These are phyloP conservation scores for Eleusine indica DNA, from an alignment of 176 grass and related monocot species.

Conservation along the genomic window DNA sequence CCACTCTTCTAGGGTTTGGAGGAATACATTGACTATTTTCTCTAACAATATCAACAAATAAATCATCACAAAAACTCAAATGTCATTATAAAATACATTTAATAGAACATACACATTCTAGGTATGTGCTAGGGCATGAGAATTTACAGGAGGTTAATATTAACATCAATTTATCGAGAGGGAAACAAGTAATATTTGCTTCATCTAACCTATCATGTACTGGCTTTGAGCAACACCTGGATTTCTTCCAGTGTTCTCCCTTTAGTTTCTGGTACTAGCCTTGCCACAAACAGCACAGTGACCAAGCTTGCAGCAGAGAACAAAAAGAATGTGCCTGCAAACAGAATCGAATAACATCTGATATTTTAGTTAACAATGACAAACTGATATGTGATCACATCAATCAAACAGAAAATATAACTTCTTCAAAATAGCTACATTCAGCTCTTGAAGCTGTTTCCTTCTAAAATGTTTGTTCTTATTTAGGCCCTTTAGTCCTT, in stretches of 20 bases:
- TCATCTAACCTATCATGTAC: conserved; percentile 28
- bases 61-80: too few relatives aligned
- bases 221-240: conserved; percentile 52
- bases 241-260: conserved; percentile 81
- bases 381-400: background rate
- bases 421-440: background rate
- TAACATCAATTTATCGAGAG: background rate
- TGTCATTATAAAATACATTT: too few relatives aligned
- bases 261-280: conserved; percentile 78
- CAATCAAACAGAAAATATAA: background rate
- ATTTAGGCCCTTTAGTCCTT: background rate
- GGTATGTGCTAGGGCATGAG: background rate
- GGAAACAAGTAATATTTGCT: background rate
- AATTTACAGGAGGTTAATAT: background rate
- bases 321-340: conserved; percentile 72
- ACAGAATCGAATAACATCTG: background rate
- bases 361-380: background rate
- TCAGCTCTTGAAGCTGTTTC: background rate
- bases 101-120: too few relatives aligned
- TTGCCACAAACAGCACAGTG: conserved; percentile 65
- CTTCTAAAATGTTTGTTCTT: background rate
- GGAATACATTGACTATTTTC: too few relatives aligned
- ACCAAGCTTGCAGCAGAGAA: conserved; percentile 65
- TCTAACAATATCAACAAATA: too few relatives aligned
- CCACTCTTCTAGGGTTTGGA: too few relatives aligned